These are phyloP conservation scores for Pichia sp. DNA, from an alignment of 1,139 yeast species.

Conservation along the genomic window DNA sequence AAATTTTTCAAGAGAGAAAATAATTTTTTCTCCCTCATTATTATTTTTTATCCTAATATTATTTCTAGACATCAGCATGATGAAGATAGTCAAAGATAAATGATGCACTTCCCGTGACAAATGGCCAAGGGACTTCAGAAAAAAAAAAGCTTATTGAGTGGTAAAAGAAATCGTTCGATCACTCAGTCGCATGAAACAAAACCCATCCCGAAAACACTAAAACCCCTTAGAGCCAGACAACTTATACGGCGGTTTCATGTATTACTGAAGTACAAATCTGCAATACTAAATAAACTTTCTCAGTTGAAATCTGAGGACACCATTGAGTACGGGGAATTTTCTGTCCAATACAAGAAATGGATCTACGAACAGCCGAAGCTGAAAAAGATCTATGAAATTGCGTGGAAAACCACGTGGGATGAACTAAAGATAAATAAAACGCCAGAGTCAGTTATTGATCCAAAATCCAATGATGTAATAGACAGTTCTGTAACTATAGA, in stretches of 20 bases:
- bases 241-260: slow-evolving; percentile 67
- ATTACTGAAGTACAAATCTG: slow-evolving; percentile 47
- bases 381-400: slow-evolving; percentile 10
- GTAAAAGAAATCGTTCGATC: slow-evolving; percentile 20
- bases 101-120: background rate
- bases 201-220: slow-evolving; percentile 37
- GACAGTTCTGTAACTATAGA: slow-evolving; percentile 3
- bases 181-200: background rate
- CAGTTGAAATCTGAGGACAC: background rate
- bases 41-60: too few relatives aligned
- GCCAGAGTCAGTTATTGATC: slow-evolving; percentile 16
- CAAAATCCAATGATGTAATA: slow-evolving; percentile 12
- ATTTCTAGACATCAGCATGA: too few relatives aligned
- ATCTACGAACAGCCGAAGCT: slow-evolving; percentile 1
- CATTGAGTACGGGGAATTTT: slow-evolving; percentile 26
- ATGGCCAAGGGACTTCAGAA: slow-evolving; percentile 3
- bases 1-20: too few relatives aligned
- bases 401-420: slow-evolving; percentile 13
- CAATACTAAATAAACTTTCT: slow-evolving; percentile 34
- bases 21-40: too few relatives aligned
- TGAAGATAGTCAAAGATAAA: too few relatives aligned
- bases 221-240: slow-evolving; percentile 64
- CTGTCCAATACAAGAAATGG: slow-evolving; percentile 30
- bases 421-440: slow-evolving; percentile 26
- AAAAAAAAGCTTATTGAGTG: slow-evolving; percentile 8